Conservation (phyloP, 371 early-diverging fungal species). For the Mortierella sp. region DNA sequence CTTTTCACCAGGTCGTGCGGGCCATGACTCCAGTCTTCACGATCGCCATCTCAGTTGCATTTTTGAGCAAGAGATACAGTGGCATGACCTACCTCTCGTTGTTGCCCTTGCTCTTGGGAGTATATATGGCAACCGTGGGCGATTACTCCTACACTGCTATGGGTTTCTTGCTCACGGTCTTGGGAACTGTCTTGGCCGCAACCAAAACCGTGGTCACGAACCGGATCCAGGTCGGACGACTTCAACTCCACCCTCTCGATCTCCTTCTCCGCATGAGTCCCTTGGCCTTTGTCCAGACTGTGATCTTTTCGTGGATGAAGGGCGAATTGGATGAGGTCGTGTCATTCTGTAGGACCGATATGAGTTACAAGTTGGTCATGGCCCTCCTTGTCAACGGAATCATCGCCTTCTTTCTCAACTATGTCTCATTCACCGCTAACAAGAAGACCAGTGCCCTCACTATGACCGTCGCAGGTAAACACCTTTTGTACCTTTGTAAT, state of each 20-base stretch:
- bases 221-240: conserved; percentile 78
- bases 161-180: conserved; percentile 83
- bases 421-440: conserved; percentile 86
- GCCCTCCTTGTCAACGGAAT: conserved; percentile 80
- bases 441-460: conserved; percentile 86
- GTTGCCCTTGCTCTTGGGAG: conserved; percentile 80
- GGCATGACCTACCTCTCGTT: conserved; percentile 71
- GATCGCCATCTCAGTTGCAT: conserved; percentile 70
- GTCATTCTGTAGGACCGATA: conserved; percentile 61
- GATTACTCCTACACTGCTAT: conserved; percentile 80
- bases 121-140: conserved; percentile 85
- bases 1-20: conserved; percentile 90
- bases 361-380: conserved; percentile 59
- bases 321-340: conserved; percentile 75
- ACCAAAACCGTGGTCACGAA: conserved; percentile 90
- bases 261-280: conserved; percentile 86
- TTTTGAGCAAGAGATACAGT: conserved; percentile 69
- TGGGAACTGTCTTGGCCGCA: conserved; percentile 85
- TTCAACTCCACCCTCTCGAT: conserved; percentile 85
- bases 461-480: conserved; percentile 86
- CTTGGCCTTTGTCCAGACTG: conserved; percentile 81
- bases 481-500: neutral
- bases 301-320: conserved; percentile 70
- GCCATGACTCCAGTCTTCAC: conserved; percentile 90
- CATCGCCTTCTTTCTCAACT: conserved; percentile 87